phyloP scores from a whole-genome alignment of 2,329 filamentous ascomycete species.

The Hypoxylon sp. region DNA sequence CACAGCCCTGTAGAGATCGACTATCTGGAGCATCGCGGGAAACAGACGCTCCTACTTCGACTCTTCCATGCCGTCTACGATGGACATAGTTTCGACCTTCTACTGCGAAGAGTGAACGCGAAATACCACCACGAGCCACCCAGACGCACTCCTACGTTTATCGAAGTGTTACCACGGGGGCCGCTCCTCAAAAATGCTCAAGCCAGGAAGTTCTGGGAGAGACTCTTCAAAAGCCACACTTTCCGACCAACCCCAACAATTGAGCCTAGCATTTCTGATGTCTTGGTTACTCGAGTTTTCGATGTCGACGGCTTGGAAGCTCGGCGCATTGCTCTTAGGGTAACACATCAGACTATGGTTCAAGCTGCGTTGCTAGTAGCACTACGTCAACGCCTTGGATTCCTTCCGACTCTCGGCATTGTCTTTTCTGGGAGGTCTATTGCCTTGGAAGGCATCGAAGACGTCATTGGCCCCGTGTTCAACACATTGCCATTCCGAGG shows the following conservation, averaged over 20 bases:
- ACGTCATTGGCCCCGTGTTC: slow-evolving; percentile 86
- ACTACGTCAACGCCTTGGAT: slow-evolving; percentile 66
- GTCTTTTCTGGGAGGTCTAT: slow-evolving; percentile 85
- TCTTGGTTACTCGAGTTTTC: slow-evolving; percentile 53
- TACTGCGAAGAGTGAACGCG: slow-evolving; percentile 72
- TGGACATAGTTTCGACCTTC: slow-evolving; percentile 79
- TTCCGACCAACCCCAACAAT: slow-evolving; percentile 46
- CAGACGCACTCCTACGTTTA: slow-evolving; percentile 68
- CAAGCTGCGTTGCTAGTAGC: slow-evolving; percentile 81
- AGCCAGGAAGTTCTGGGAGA: slow-evolving; percentile 76
- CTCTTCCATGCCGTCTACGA: slow-evolving; percentile 93
- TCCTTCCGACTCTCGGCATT: slow-evolving; percentile 75
- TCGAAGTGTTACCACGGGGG: slow-evolving; percentile 77
- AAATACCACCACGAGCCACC: slow-evolving; percentile 62
- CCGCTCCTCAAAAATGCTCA: slow-evolving; percentile 68
- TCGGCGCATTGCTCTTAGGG: slow-evolving; percentile 71
- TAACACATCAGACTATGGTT: slow-evolving; percentile 84
- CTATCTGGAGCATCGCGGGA: slow-evolving; percentile 53
- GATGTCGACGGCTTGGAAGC: slow-evolving; percentile 63
- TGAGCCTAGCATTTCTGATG: slow-evolving; percentile 10
- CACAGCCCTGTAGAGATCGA: slow-evolving; percentile 67
- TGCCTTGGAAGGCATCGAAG: slow-evolving; percentile 74
- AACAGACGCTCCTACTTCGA: slow-evolving; percentile 69
- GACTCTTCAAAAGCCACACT: slow-evolving; percentile 63
- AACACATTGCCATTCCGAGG: slow-evolving; percentile 86